Percentiles rank a stretch among this genome's conserved stretches.
phyloP scores from a whole-genome alignment of 345 rosid species.

The Odontarrhena argentea region DNA sequence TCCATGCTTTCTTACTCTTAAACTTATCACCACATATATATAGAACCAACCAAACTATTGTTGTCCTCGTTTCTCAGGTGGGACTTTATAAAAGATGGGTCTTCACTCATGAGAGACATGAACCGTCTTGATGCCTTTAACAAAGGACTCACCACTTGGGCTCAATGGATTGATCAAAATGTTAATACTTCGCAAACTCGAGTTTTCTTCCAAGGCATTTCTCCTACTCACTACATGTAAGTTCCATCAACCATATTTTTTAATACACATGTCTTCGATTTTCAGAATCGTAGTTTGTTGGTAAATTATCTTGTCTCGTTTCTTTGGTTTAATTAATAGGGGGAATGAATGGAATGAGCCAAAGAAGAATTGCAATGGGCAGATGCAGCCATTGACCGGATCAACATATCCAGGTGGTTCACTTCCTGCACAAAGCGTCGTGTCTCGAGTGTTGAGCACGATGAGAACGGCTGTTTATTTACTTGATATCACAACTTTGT shows the following conservation, averaged over 20 bases:
- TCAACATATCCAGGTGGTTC: slow-evolving; percentile 72
- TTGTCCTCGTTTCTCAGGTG: slow-evolving; percentile 51
- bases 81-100: slow-evolving; percentile 75
- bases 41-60: background rate
- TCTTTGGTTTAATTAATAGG: slow-evolving; percentile 41
- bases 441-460: slow-evolving; percentile 56
- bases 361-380: slow-evolving; percentile 59
- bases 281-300: background rate
- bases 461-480: slow-evolving; percentile 68
- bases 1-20: background rate
- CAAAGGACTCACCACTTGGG: slow-evolving; percentile 83
- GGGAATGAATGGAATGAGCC: slow-evolving; percentile 85
- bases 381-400: slow-evolving; percentile 65
- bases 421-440: slow-evolving; percentile 63
- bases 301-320: background rate
- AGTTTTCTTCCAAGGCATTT: slow-evolving; percentile 93
- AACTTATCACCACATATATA: background rate
- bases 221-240: slow-evolving; percentile 91
- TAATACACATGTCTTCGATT: background rate
- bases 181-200: slow-evolving; percentile 62
- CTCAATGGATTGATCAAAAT: slow-evolving; percentile 74
- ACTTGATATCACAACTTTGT: slow-evolving; percentile 80
- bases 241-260: slow-evolving; percentile 28
- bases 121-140: slow-evolving; percentile 71
- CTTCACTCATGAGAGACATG: slow-evolving; percentile 57